phyloP scores from a whole-genome alignment of 345 rosid genomes.

The Noccaea caerulescens region DNA sequence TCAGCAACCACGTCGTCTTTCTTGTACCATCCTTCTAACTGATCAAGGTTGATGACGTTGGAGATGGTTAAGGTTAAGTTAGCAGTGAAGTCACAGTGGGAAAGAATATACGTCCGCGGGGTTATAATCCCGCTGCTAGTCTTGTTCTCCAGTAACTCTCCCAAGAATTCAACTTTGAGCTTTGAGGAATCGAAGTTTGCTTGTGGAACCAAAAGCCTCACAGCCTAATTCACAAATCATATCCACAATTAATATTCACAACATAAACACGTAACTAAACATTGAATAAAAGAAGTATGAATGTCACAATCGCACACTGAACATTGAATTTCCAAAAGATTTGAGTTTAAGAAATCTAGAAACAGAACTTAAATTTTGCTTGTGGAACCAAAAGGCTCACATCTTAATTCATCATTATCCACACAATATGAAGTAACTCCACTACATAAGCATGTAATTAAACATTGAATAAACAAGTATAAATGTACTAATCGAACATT shows the following conservation, averaged over 20 bases:
- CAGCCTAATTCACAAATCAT: slow-evolving; percentile 58
- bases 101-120: slow-evolving; percentile 79
- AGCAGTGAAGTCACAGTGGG: slow-evolving; percentile 94
- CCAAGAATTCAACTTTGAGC: slow-evolving; percentile 68
- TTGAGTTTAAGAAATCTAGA: too few relatives aligned
- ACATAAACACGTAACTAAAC: not conserved
- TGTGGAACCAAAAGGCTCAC: slow-evolving; percentile 65
- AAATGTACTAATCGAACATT: not conserved
- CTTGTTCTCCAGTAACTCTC: slow-evolving; percentile 45
- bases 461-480: too few relatives aligned
- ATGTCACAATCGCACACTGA: not conserved
- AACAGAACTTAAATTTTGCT: too few relatives aligned
- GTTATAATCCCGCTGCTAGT: slow-evolving; percentile 47
- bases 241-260: slow-evolving; percentile 17
- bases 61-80: slow-evolving; percentile 81
- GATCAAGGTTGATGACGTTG: slow-evolving; percentile 74
- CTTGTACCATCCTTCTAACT: slow-evolving; percentile 85
- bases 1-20: slow-evolving; percentile 94
- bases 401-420: slow-evolving; percentile 51
- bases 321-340: too few relatives aligned
- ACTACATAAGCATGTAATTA: slow-evolving; percentile 3
- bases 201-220: slow-evolving; percentile 73
- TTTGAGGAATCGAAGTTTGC: slow-evolving; percentile 85
- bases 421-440: not conserved
- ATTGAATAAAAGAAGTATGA: not conserved